Conservation (phyloP, 352 stramenopile genomes). For the Sclerospora graminicola region DNA sequence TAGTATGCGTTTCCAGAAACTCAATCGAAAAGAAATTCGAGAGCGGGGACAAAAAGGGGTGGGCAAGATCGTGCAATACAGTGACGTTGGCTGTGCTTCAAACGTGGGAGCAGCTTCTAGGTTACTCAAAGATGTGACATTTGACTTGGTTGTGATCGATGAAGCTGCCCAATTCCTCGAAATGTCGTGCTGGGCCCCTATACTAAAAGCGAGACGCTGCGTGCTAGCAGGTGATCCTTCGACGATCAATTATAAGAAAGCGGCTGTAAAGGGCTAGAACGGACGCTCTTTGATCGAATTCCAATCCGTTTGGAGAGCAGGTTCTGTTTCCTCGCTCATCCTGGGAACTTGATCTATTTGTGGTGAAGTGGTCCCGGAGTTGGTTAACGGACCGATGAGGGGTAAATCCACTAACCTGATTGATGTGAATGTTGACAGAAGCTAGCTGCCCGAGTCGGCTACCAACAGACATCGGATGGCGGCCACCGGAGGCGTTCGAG, state of each 20-base stretch:
- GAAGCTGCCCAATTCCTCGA: slow-evolving; percentile 96
- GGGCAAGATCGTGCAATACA: slow-evolving; percentile 77
- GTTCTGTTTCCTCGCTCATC: too few relatives aligned
- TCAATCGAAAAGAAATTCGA: slow-evolving; percentile 92
- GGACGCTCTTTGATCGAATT: slow-evolving; percentile 95
- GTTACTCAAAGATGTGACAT: slow-evolving; percentile 84
- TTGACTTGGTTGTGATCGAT: slow-evolving; percentile 96
- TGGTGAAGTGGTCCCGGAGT: too few relatives aligned
- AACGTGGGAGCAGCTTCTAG: slow-evolving; percentile 91
- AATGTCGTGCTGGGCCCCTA: slow-evolving; percentile 94
- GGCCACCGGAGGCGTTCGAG: too few relatives aligned
- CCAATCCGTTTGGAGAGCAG: too few relatives aligned
- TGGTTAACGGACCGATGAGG: too few relatives aligned
- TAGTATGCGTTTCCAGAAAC: slow-evolving; percentile 40
- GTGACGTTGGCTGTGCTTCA: slow-evolving; percentile 93
- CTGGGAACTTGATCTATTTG: too few relatives aligned
- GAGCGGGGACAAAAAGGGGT: slow-evolving; percentile 91
- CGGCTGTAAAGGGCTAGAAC: slow-evolving; percentile 68
- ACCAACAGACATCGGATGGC: too few relatives aligned
- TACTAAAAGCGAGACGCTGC: slow-evolving; percentile 85
- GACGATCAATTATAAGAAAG: slow-evolving; percentile 90
- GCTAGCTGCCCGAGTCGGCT: too few relatives aligned
- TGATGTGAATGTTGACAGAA: too few relatives aligned
- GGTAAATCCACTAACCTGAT: too few relatives aligned
- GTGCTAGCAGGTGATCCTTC: slow-evolving; percentile 91